Base-by-base conservation (phyloP, 2,329 filamentous ascomycete species). In the Ophioceras dolichostomum region DNA sequence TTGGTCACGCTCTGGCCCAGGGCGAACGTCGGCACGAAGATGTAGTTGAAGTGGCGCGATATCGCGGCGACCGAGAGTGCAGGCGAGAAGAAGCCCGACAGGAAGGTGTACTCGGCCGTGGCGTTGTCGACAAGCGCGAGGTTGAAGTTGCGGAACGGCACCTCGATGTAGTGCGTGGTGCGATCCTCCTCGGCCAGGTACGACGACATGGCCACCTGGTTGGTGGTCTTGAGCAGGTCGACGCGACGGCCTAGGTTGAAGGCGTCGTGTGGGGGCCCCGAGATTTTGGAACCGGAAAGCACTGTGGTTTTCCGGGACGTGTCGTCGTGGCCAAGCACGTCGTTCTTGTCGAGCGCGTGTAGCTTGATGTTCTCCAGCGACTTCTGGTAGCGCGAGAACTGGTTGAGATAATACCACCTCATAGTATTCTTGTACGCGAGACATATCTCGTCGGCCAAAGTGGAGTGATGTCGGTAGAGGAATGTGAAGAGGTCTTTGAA, bases 401-500 rank as follows among this genome's bases (percentile, higher is more conserved):
- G 85, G 46, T 83, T 91, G 37, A 82, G 62, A 54, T 96, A 96
- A 53, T 98, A 98, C 91, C 91, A 98, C 37, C 87, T 77, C 86
- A 98, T 98, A 0, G 93, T 98, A 56, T 95, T 94, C 63, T 93
- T 80, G 52, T 98, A 98, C 4, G 93, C 91, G 54, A 86, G 82
- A 8, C 79, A 79, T 45, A 98, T 94, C 57, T 98, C 85, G 37
- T 88, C 80, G 8, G 85, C 86, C 5, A 98, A 73, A n/a, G 75
- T 69, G 1, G 82, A 66, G 49, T 96, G 87, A 46, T 89, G 82
- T 47, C 75, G 79, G 41, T 85, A 77, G 22, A 98, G 68, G 52
- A 96, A 98, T 5, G 75, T 70, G 58, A 80, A 98, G 0, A 95
- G 64, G 24, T 94, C 87, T 55, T 85, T 94, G 62, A 87, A 94